Evolutionary conservation across 2,329 filamentous ascomycete species (phyloP).

Genomic region (Coniella lustricola): DNA sequence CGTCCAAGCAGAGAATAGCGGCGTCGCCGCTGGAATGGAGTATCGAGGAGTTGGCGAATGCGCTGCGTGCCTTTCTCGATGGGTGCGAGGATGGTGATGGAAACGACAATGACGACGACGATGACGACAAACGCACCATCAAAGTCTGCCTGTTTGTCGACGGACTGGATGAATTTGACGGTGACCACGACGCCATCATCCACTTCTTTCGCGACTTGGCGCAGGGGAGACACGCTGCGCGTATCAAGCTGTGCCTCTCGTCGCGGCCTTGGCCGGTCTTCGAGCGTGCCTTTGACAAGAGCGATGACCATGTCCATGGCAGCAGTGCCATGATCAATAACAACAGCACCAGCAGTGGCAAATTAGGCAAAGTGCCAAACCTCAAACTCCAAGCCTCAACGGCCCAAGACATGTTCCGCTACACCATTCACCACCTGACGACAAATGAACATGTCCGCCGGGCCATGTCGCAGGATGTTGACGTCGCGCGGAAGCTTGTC

Average conservation of each 20-base stretch:
- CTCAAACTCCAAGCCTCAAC: slow-evolving; percentile 22
- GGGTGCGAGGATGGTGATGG: no score
- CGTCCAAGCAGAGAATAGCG: slow-evolving; percentile 24
- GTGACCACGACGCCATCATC: slow-evolving; percentile 21
- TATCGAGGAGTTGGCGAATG: slow-evolving; percentile 22
- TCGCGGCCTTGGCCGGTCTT: slow-evolving; percentile 25
- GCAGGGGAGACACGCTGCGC: slow-evolving; percentile 9
- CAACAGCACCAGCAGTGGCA: no score
- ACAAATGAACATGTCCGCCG: slow-evolving; percentile 14
- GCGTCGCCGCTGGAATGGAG: slow-evolving; percentile 25
- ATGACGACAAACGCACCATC: slow-evolving; percentile 6
- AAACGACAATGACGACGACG: neutral
- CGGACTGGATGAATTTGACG: slow-evolving; percentile 22
- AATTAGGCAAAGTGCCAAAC: slow-evolving; percentile 16
- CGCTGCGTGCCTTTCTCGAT: slow-evolving; percentile 20
- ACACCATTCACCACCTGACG: slow-evolving; percentile 17
- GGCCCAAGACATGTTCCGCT: slow-evolving; percentile 19
- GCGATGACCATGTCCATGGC: no score
- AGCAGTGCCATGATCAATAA: no score
- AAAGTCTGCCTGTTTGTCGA: slow-evolving; percentile 23
- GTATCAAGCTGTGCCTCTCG: slow-evolving; percentile 23
- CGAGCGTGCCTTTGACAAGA: slow-evolving; percentile 21
- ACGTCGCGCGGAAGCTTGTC: slow-evolving; percentile 2
- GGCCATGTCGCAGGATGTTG: slow-evolving; percentile 11
- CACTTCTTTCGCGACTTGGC: slow-evolving; percentile 17